phyloP scores from a whole-genome alignment of 2,329 filamentous ascomycete genomes.

The Claviceps sp. region DNA sequence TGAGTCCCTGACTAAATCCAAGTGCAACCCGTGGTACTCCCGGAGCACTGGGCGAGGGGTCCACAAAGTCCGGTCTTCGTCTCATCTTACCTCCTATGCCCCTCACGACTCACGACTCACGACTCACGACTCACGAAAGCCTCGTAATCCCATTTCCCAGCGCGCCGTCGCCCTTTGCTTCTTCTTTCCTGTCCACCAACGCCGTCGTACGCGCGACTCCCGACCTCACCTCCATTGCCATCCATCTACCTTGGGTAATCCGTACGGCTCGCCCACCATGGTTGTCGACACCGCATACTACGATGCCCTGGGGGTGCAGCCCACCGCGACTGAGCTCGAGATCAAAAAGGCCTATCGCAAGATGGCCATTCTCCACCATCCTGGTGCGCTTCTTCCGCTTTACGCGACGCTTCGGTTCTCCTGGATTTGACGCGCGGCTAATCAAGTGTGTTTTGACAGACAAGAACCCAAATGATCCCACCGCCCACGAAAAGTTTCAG shows the following conservation, averaged over 20 bases:
- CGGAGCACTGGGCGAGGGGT: no score
- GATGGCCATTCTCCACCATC: slow-evolving; percentile 85
- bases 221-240: not conserved
- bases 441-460: slow-evolving; percentile 36
- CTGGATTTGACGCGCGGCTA: not conserved
- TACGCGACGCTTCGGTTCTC: not conserved
- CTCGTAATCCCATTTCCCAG: not conserved
- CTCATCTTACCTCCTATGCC: not conserved
- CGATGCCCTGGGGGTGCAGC: slow-evolving; percentile 71
- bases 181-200: not conserved
- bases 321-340: slow-evolving; percentile 76
- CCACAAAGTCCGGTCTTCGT: not conserved
- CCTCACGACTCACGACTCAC: not conserved
- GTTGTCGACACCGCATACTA: slow-evolving; percentile 83
- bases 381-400: slow-evolving; percentile 40
- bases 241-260: not conserved
- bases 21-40: no score
- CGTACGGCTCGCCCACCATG: slow-evolving; percentile 37
- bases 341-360: slow-evolving; percentile 97
- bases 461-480: slow-evolving; percentile 95
- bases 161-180: not conserved
- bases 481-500: slow-evolving; percentile 89
- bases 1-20: no score
- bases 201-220: not conserved
- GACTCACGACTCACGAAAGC: not conserved